Base-by-base conservation (phyloP, 441 rosid species). In the Euphorbia celastroides region DNA sequence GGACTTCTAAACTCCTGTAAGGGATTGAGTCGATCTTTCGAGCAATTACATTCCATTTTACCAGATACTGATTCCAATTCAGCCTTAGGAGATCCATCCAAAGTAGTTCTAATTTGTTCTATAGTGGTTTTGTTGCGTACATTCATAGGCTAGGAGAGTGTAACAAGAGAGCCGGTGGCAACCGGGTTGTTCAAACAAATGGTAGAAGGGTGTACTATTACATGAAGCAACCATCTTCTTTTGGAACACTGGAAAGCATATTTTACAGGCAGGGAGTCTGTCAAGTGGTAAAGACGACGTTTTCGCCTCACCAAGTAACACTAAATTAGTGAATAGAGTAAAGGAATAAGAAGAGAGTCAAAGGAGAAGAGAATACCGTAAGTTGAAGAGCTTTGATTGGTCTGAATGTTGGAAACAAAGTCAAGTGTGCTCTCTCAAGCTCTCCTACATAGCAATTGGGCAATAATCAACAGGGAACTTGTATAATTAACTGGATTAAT, bases 221-320 rank as follows among this genome's bases (percentile, higher is more conserved):
- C 75, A 52, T 19, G 75, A 66, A 83, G 80, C 76, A 80, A 77
- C 90, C 86, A 72, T 44, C 73, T 32, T 62, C 79, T 75, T 34
- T 74, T 68, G 22, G 65, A 72, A 57, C 81, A 77, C 59, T 34
- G 80, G 65, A 83, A 83, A 73, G 79, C 84, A 74, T 74, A 70
- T 74, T 70, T 80, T 59, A 85, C 56, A 50, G 83, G 83, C 71
- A 83, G 65, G 11, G 83, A 72, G 52, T 74, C 76, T 7, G 84
- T 66, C 42, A 85, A 78, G 61, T 72, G 75, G 78, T 81, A 85
- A 26, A 80, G 78, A 55, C 67, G 62, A 10, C 75, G 70, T 31
- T 67, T 80, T 32, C 70, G 74, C 72, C 78, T 78, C 68, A 87
- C 84, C 95, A 86, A 63, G 72, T 54, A 72, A n/a, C n/a, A n/a